Conservation (phyloP, 78 protist species). For the Dictyostelium brefeldianum region DNA sequence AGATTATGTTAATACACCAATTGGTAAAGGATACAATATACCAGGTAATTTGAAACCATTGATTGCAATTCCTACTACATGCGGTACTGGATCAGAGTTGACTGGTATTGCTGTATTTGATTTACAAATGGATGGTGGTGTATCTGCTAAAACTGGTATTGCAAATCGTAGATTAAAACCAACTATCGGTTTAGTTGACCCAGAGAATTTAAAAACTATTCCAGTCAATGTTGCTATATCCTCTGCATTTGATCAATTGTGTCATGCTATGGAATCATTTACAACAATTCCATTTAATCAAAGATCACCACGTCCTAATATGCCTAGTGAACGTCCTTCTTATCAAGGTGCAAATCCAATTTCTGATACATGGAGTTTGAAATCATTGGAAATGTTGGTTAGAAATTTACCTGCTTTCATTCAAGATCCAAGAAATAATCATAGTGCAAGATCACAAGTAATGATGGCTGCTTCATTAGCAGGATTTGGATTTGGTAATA, state of each 20-base stretch:
- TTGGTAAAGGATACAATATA: conserved; percentile 78
- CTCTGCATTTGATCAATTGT: conserved; percentile 85
- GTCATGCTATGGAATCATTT: conserved; percentile 86
- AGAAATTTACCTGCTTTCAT: conserved; percentile 48
- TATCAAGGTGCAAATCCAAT: conserved; percentile 89
- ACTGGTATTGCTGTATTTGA: conserved; percentile 89
- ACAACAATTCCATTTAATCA: conserved; percentile 79
- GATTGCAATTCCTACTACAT: conserved; percentile 88
- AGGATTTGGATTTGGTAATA: conserved; percentile 76
- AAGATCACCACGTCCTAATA: conserved; percentile 51
- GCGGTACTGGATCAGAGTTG: conserved; percentile 86
- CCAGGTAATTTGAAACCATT: conserved; percentile 83
- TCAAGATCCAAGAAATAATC: conserved; percentile 48
- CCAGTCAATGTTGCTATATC: conserved; percentile 77
- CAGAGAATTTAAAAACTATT: conserved; percentile 27
- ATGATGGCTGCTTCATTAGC: conserved; percentile 78
- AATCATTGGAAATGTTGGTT: conserved; percentile 49
- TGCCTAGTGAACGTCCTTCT: conserved; percentile 72
- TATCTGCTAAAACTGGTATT: conserved; percentile 86
- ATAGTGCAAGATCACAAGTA: conserved; percentile 49
- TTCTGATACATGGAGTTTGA: conserved; percentile 51
- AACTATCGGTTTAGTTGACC: conserved; percentile 84
- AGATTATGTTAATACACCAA: conserved; percentile 84
- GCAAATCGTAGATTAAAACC: conserved; percentile 77
- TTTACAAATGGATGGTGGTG: not conserved